Percentiles rank a stretch among this genome's conserved stretches.
phyloP scores from a whole-genome alignment of 2,329 filamentous ascomycete genomes.

The Bipolaris gigantea region DNA sequence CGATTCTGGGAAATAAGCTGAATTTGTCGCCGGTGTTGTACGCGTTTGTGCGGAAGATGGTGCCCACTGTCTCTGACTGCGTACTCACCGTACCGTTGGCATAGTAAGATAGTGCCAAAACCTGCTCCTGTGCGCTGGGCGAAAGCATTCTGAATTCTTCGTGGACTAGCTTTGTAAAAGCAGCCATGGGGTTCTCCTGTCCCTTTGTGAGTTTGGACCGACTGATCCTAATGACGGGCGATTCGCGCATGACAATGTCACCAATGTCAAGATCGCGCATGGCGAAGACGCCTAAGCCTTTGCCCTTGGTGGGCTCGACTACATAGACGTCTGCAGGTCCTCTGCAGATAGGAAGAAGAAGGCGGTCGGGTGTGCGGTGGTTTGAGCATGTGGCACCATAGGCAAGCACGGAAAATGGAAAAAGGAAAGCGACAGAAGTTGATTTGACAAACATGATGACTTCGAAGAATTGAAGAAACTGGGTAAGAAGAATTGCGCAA shows the following conservation, averaged over 20 bases:
- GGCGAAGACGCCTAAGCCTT: slow-evolving; percentile 51
- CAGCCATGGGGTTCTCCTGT: slow-evolving; percentile 30
- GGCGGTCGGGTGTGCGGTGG: slow-evolving; percentile 18
- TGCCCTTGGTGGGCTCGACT: slow-evolving; percentile 41
- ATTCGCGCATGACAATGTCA: slow-evolving; percentile 47
- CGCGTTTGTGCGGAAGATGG: slow-evolving; percentile 44
- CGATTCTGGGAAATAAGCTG: slow-evolving; percentile 41
- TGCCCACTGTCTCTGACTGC: slow-evolving; percentile 26
- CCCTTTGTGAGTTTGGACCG: slow-evolving; percentile 34
- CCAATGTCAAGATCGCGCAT: slow-evolving; percentile 41
- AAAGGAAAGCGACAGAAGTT: neutral
- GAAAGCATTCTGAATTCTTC: slow-evolving; percentile 31
- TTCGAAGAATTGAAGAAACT: neutral
- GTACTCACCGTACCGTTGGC: slow-evolving; percentile 19
- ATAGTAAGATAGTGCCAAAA: slow-evolving; percentile 36
- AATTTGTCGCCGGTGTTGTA: slow-evolving; percentile 38
- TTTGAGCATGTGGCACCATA: slow-evolving; percentile 13
- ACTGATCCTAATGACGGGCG: slow-evolving; percentile 41
- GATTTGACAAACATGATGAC: neutral
- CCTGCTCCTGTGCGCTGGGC: slow-evolving; percentile 21
- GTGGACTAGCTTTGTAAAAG: slow-evolving; percentile 25
- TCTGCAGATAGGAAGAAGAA: slow-evolving; percentile 24
- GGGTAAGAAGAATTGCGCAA: neutral
- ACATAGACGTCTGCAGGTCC: slow-evolving; percentile 32
- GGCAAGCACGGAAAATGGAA: slow-evolving; percentile 3